Percentiles rank a stretch among this genome's conserved stretches.
Conservation (phyloP, 1,284 basidiomycete species). For the Chiua sp. region DNA sequence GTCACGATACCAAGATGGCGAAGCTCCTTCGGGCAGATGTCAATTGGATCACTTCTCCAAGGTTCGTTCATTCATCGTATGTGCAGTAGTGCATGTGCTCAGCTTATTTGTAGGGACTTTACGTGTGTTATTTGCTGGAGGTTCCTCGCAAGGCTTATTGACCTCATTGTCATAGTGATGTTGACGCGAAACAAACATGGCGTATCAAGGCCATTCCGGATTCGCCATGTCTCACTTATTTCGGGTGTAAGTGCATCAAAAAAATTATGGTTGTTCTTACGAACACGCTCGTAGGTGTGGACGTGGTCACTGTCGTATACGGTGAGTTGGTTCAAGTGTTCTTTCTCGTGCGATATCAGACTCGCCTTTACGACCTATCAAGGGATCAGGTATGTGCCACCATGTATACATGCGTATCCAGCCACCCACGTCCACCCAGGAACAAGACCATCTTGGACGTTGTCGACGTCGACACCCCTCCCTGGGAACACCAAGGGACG, state of each 20-base stretch:
- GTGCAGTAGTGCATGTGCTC: neutral
- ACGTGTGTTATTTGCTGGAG: slow-evolving; percentile 52
- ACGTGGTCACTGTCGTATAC: no score
- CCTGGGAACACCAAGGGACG: slow-evolving; percentile 77
- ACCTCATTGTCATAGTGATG: slow-evolving; percentile 54
- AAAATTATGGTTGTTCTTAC: neutral
- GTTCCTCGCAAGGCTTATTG: neutral
- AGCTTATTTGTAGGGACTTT: slow-evolving; percentile 58
- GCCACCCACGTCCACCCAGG: slow-evolving; percentile 39
- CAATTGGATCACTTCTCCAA: slow-evolving; percentile 83
- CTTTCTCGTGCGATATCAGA: no score
- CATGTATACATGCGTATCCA: neutral
- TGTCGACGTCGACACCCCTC: slow-evolving; percentile 81
- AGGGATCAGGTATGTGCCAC: no score
- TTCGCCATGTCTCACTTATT: slow-evolving; percentile 67
- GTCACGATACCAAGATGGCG: slow-evolving; percentile 80
- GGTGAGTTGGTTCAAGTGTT: no score
- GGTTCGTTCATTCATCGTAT: slow-evolving; percentile 45
- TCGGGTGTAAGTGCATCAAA: slow-evolving; percentile 64
- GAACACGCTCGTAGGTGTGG: slow-evolving; percentile 53
- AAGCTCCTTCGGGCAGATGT: slow-evolving; percentile 77
- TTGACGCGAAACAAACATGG: slow-evolving; percentile 80
- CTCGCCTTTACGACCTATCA: no score
- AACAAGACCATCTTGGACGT: slow-evolving; percentile 75
- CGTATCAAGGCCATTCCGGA: slow-evolving; percentile 75